A percentile compares a stretch with the other conserved stretches of the same genome.
Conservation (phyloP, 192 early-diverging fungal genomes). For the Umbelopsis ramanniana region DNA sequence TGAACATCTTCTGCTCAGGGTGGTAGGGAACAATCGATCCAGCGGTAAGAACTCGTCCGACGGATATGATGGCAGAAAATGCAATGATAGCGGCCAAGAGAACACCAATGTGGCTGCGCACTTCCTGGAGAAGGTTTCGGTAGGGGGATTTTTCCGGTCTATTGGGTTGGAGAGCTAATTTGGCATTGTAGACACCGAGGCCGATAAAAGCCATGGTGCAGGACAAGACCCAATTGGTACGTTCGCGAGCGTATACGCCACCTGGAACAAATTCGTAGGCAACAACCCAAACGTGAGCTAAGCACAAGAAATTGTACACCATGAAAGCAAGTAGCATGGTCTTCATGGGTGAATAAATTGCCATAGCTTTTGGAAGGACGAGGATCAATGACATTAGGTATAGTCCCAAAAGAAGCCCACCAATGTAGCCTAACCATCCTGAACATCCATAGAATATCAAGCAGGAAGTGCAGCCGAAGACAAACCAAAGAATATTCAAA, state of each 20-base stretch:
- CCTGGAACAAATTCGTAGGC: conserved; percentile 87
- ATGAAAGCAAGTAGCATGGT: conserved; percentile 64
- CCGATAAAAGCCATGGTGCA: conserved; percentile 64
- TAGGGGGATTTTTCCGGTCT: conserved; percentile 20
- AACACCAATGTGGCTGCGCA: conserved; percentile 46
- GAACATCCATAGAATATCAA: conserved; percentile 59
- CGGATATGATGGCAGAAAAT: conserved; percentile 40
- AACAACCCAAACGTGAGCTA: conserved; percentile 81
- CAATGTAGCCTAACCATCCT: conserved; percentile 66
- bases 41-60: conserved; percentile 52
- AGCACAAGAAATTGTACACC: conserved; percentile 71
- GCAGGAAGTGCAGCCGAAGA: conserved; percentile 54
- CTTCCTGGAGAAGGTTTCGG: conserved; percentile 32
- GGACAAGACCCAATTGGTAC: conserved; percentile 69
- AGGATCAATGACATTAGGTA: conserved; percentile 64
- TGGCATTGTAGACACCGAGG: conserved; percentile 54
- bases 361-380: conserved; percentile 55
- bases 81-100: conserved; percentile 43
- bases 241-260: conserved; percentile 73
- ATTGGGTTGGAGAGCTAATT: neutral
- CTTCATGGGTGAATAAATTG: conserved; percentile 63
- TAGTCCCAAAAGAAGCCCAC: conserved; percentile 64
- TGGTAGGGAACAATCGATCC: conserved; percentile 59
- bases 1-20: conserved; percentile 69
- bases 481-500: conserved; percentile 60